Conservation (phyloP, 192 early-diverging fungal species). For the Umbelopsis ramanniana region DNA sequence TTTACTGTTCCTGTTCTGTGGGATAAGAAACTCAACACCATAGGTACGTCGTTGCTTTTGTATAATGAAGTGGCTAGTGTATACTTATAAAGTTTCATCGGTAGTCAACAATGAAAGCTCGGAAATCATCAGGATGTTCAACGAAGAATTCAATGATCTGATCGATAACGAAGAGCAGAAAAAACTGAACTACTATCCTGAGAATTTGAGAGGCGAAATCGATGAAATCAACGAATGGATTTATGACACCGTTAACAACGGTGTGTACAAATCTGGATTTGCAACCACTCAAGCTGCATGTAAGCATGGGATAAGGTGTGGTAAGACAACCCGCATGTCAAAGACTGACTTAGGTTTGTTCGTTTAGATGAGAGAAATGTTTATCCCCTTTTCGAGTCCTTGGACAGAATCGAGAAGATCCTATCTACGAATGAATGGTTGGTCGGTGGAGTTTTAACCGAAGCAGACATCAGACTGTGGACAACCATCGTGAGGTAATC, state of each 20-base stretch:
- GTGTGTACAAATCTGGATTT: constrained; percentile 94
- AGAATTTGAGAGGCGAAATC: constrained; percentile 72
- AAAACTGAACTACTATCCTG: constrained; percentile 81
- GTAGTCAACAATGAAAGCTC: constrained; percentile 93
- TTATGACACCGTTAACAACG: constrained; percentile 95
- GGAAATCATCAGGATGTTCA: constrained; percentile 96
- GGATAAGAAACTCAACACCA: constrained; percentile 93
- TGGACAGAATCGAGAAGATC: constrained; percentile 85
- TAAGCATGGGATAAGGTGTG: constrained; percentile 26
- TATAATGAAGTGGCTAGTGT: neutral
- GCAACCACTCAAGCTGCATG: constrained; percentile 85
- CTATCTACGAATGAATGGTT: constrained; percentile 76
- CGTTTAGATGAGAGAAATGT: constrained; percentile 72
- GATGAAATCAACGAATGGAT: constrained; percentile 91
- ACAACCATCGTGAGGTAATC: constrained; percentile 83
- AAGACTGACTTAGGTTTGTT: too few species aligned
- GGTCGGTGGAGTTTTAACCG: constrained; percentile 81
- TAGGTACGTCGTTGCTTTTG: constrained; percentile 52
- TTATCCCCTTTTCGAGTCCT: constrained; percentile 70
- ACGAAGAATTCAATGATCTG: constrained; percentile 84
- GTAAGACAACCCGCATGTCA: neutral
- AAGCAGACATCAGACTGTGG: constrained; percentile 93
- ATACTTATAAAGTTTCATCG: neutral
- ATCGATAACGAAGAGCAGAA: constrained; percentile 60
- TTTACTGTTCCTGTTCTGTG: constrained; percentile 96